These are phyloP conservation scores for Colletotrichum kahawae DNA, from an alignment of 2,329 filamentous ascomycete genomes.

Conservation along the genomic window DNA sequence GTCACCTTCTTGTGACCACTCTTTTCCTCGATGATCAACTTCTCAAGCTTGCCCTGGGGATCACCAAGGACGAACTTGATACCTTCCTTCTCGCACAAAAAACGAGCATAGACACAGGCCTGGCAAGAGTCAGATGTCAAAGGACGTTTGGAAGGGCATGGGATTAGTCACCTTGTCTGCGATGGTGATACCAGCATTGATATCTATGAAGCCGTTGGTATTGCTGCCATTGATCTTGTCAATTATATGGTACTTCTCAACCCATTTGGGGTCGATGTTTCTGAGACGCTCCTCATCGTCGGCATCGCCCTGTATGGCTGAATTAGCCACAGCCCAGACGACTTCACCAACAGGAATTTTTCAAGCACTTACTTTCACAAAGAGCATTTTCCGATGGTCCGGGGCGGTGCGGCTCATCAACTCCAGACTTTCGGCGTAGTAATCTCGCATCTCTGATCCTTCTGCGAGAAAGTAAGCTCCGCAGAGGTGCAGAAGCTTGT, in stretches of 20 bases:
- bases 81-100: neutral
- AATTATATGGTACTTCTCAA: constrained; percentile 26
- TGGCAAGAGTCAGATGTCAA: neutral
- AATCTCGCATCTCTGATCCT: constrained; percentile 12
- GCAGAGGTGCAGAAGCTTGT: constrained; percentile 24
- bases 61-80: neutral
- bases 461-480: constrained; percentile 19
- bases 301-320: neutral
- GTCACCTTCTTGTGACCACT: constrained; percentile 21
- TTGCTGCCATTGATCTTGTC: constrained; percentile 26
- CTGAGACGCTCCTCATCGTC: constrained; percentile 14
- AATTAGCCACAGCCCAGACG: neutral
- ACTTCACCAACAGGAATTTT: neutral
- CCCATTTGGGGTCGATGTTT: constrained; percentile 25
- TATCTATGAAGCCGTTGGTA: constrained; percentile 30
- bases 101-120: neutral
- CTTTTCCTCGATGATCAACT: neutral
- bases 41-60: neutral
- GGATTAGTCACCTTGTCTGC: constrained; percentile 28
- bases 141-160: neutral
- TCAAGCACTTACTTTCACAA: neutral
- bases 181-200: constrained; percentile 28
- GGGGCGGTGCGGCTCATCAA: constrained; percentile 1
- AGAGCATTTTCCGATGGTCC: neutral
- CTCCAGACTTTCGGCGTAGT: constrained; percentile 22